Percentiles rank a stretch among this genome's conserved stretches.
Evolutionary conservation across 2,329 filamentous ascomycete genomes (phyloP).

Genomic region (Fusarium sp.): DNA sequence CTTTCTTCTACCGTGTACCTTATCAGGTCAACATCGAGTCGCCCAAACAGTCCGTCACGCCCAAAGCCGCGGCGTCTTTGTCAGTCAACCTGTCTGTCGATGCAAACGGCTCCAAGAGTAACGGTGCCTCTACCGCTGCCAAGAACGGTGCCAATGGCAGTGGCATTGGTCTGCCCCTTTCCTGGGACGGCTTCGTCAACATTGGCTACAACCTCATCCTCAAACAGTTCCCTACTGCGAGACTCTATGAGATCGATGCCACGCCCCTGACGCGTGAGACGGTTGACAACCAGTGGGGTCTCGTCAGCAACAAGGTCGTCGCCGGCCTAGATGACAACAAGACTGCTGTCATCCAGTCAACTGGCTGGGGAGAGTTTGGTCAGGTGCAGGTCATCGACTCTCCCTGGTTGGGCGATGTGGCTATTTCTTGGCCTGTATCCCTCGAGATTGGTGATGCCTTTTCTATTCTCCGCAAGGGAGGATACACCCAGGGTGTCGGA

Average conservation of each 20-base stretch:
- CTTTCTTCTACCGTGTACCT: slow-evolving; percentile 51
- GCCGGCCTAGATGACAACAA: slow-evolving; percentile 10
- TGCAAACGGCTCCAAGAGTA: background rate
- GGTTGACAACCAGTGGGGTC: slow-evolving; percentile 20
- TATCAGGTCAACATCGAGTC: slow-evolving; percentile 3
- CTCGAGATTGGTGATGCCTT: slow-evolving; percentile 18
- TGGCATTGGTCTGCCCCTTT: slow-evolving; percentile 10
- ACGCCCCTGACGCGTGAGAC: slow-evolving; percentile 7
- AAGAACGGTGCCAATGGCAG: background rate
- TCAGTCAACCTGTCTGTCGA: background rate
- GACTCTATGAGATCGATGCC: slow-evolving; percentile 21
- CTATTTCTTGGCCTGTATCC: slow-evolving; percentile 13
- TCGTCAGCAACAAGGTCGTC: slow-evolving; percentile 25
- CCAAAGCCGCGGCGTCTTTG: background rate
- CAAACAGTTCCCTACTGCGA: slow-evolving; percentile 12
- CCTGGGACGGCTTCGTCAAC: slow-evolving; percentile 27
- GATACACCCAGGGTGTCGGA: slow-evolving; percentile 9
- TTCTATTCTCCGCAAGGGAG: slow-evolving; percentile 20
- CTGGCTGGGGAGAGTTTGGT: slow-evolving; percentile 20
- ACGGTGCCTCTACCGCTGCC: background rate
- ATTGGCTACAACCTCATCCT: slow-evolving; percentile 18
- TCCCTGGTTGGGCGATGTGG: slow-evolving; percentile 4
- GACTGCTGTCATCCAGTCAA: slow-evolving; percentile 23
- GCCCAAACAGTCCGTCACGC: background rate
- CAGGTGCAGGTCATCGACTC: slow-evolving; percentile 13